phyloP scores from a whole-genome alignment of 2,329 filamentous ascomycete genomes.

The Fusarium penzigii region DNA sequence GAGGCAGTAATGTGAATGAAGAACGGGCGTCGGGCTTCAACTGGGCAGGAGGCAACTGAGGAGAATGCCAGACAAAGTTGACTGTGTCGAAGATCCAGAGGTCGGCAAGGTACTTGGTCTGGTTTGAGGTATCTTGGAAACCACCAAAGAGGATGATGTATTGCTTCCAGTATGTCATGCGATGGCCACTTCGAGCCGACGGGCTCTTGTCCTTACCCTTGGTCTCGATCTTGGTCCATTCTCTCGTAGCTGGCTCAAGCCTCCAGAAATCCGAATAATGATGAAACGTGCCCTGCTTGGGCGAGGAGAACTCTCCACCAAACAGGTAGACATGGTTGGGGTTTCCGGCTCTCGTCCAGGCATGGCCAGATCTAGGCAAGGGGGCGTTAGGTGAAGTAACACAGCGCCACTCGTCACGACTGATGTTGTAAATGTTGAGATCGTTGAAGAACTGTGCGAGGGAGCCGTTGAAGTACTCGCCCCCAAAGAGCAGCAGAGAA shows the following conservation, averaged over 20 bases:
- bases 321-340: conserved; percentile 85
- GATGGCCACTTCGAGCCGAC: conserved; percentile 84
- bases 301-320: conserved; percentile 93
- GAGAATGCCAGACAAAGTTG: conserved; percentile 81
- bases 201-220: conserved; percentile 77
- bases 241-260: conserved; percentile 77
- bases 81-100: conserved; percentile 94
- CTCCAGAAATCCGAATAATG: conserved; percentile 99
- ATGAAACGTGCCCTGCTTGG: conserved; percentile 97
- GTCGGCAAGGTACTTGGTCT: conserved; percentile 91
- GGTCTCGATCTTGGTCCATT: conserved; percentile 88
- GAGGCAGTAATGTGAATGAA: conserved; percentile 88
- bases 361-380: conserved; percentile 87
- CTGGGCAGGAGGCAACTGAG: conserved; percentile 72
- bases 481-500: conserved; percentile 88
- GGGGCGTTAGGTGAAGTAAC: conserved; percentile 91
- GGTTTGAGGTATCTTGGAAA: conserved; percentile 94
- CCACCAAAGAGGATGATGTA: conserved; percentile 95
- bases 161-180: conserved; percentile 97
- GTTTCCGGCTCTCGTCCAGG: conserved; percentile 90
- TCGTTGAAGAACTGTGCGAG: conserved; percentile 73
- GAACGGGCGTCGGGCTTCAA: conserved; percentile 89
- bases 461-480: conserved; percentile 93
- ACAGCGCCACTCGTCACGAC: conserved; percentile 85
- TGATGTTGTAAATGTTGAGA: conserved; percentile 71